Evolutionary conservation across 2,329 filamentous ascomycete species (phyloP).

Genomic region (Phialophora chinensis): DNA sequence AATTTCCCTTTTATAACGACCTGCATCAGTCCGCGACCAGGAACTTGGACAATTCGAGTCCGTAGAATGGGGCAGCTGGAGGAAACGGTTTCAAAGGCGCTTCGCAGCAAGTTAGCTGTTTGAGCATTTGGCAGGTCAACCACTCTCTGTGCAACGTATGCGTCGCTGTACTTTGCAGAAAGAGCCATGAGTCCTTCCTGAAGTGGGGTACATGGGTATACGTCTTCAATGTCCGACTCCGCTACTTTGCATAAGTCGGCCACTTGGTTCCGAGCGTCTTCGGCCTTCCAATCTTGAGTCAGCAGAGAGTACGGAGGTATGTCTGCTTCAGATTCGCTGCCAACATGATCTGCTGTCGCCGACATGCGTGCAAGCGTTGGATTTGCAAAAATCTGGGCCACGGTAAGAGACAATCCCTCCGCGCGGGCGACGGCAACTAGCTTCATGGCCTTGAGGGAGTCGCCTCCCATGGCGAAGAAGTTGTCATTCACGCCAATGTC

Average conservation of each 20-base stretch:
- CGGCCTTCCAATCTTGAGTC: too few relatives aligned
- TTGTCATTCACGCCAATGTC: constrained; percentile 46
- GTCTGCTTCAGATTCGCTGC: constrained; percentile 9
- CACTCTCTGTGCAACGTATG: too few relatives aligned
- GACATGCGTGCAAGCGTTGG: constrained; percentile 54
- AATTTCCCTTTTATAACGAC: constrained; percentile 41
- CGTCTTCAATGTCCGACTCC: constrained; percentile 45
- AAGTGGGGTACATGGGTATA: constrained; percentile 50
- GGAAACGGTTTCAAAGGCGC: constrained; percentile 48
- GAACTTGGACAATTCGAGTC: constrained; percentile 46
- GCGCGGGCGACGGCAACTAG: constrained; percentile 40
- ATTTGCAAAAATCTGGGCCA: constrained; percentile 44
- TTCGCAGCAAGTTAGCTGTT: too few relatives aligned
- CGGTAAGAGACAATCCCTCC: constrained; percentile 36
- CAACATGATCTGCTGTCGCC: constrained; percentile 18
- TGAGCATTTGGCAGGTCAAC: too few relatives aligned
- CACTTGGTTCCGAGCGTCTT: too few relatives aligned
- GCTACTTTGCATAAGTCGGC: constrained; percentile 33
- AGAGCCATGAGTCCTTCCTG: constrained; percentile 53
- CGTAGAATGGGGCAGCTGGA: constrained; percentile 49
- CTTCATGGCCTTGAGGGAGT: constrained; percentile 44
- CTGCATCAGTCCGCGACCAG: constrained; percentile 41
- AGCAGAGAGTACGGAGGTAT: too few relatives aligned
- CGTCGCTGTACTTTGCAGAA: constrained; percentile 45
- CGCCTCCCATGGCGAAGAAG: constrained; percentile 45